Conservation (phyloP, 768 basidiomycete genomes). For the Lactarius deliciosus region DNA sequence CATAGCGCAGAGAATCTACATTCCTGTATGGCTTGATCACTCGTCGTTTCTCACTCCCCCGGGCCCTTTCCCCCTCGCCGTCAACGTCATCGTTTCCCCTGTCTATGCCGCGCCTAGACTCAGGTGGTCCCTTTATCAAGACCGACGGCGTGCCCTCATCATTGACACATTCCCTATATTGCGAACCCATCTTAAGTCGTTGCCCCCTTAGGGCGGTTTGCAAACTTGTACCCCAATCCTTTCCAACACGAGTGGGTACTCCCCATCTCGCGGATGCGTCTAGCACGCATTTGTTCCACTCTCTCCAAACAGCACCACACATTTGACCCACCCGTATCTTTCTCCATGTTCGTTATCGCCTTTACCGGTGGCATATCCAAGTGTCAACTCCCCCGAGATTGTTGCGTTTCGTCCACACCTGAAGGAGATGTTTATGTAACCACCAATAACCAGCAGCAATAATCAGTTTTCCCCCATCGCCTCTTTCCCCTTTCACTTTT, state of each 20-base stretch:
- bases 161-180: background rate
- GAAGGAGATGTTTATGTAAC: background rate
- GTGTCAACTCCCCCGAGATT: background rate
- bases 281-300: background rate
- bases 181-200: background rate
- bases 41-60: constrained; percentile 37
- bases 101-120: background rate
- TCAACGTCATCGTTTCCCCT: constrained; percentile 50
- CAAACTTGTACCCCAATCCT: background rate
- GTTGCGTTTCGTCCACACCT: background rate
- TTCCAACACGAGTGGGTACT: background rate
- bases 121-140: constrained; percentile 35
- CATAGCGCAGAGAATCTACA: constrained; percentile 34
- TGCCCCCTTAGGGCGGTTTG: background rate
- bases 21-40: constrained; percentile 26
- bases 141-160: background rate
- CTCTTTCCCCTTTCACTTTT: background rate
- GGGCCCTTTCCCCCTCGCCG: constrained; percentile 47
- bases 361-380: background rate
- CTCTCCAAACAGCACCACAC: background rate
- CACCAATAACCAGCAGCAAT: background rate
- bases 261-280: background rate
- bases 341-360: background rate
- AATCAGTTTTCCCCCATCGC: background rate
- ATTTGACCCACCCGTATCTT: background rate